Conservation (phyloP, 345 rosid species). For the Eucalyptus viminalis region DNA sequence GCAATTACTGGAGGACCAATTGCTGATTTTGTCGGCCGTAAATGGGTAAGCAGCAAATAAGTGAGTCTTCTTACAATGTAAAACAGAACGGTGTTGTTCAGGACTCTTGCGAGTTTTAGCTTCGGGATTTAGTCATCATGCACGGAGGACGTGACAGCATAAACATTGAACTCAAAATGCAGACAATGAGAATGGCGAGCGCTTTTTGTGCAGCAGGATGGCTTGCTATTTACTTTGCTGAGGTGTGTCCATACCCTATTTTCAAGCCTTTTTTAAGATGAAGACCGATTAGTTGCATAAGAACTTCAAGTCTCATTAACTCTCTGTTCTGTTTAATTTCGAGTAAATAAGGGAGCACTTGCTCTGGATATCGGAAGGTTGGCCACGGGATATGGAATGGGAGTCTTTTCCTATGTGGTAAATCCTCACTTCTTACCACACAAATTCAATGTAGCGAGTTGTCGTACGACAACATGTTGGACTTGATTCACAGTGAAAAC, state of each 20-base stretch:
- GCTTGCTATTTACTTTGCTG: constrained; percentile 82
- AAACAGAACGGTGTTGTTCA: neutral
- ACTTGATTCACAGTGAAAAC: neutral
- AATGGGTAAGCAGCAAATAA: constrained; percentile 36
- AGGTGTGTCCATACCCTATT: constrained; percentile 18
- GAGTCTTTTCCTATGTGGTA: constrained; percentile 87
- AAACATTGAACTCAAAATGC: neutral
- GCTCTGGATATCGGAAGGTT: constrained; percentile 68
- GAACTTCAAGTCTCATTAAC: neutral
- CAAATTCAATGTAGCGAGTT: neutral
- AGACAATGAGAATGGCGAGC: constrained; percentile 75
- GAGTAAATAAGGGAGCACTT: constrained; percentile 33
- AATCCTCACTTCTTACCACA: neutral
- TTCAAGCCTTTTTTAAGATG: neutral
- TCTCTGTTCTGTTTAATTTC: neutral
- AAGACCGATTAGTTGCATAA: neutral
- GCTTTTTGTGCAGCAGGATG: constrained; percentile 66
- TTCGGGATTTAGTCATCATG: neutral
- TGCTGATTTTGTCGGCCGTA: constrained; percentile 72
- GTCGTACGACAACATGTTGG: neutral
- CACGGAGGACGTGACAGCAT: neutral
- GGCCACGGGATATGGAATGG: constrained; percentile 91
- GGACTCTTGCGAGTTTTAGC: neutral
- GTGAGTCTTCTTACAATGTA: neutral
- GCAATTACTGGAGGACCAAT: constrained; percentile 84